Conservation (phyloP, 2,329 filamentous ascomycete species). For the Dendryphion nanum region DNA sequence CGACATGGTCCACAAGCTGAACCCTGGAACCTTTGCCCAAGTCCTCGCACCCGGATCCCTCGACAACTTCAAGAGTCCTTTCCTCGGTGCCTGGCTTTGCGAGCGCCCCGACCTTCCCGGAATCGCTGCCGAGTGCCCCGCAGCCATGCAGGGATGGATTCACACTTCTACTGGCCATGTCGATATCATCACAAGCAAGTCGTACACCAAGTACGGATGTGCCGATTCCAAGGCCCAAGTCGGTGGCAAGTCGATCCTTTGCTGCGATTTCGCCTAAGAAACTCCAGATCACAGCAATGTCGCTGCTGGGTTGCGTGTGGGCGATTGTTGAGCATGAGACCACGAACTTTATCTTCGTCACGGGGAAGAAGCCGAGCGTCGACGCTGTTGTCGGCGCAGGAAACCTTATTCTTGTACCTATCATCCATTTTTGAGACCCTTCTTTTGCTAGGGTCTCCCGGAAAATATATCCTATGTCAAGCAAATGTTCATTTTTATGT, state of each 20-base stretch:
- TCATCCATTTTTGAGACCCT: too few relatives aligned
- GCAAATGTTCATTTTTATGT: too few relatives aligned
- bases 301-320: too few relatives aligned
- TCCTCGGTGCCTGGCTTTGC: conserved; percentile 37
- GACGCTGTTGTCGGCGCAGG: background rate
- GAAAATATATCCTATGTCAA: too few relatives aligned
- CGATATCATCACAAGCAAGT: conserved; percentile 24
- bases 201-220: conserved; percentile 33
- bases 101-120: conserved; percentile 26
- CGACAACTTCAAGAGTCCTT: conserved; percentile 27
- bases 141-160: conserved; percentile 23
- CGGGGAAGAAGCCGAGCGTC: too few relatives aligned
- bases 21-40: conserved; percentile 27
- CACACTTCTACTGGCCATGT: conserved; percentile 32
- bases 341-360: background rate
- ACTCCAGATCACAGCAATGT: too few relatives aligned
- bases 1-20: conserved; percentile 32
- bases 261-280: conserved; percentile 30
- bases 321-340: background rate
- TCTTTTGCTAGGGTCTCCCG: too few relatives aligned
- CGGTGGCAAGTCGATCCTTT: too few relatives aligned
- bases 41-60: conserved; percentile 26
- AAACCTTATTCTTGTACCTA: background rate
- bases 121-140: conserved; percentile 23
- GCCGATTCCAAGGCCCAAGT: conserved; percentile 27